Conservation (phyloP, 371 early-diverging fungal species). For the Syncephalastrum monosporum region DNA sequence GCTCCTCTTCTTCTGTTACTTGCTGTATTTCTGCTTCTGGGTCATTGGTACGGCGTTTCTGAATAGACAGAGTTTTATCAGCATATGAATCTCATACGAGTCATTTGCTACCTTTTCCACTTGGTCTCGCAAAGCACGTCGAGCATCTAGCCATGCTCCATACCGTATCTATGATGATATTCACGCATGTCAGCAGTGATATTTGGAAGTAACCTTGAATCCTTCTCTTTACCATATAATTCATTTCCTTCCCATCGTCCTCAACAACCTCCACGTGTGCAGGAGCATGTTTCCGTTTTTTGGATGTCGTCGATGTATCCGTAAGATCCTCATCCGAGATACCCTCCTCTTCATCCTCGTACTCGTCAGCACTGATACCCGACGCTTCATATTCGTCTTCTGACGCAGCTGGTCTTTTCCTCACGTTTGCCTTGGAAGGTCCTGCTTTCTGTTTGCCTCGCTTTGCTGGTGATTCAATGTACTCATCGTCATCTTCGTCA, state of each 20-base stretch:
- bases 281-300: constrained; percentile 6
- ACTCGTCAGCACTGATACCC: constrained; percentile 5
- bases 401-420: constrained; percentile 23
- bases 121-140: constrained; percentile 47
- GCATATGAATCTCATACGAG: too few relatives aligned
- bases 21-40: too few relatives aligned
- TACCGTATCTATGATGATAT: constrained; percentile 41
- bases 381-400: constrained; percentile 25
- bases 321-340: constrained; percentile 10
- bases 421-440: constrained; percentile 6
- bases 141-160: constrained; percentile 51
- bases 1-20: constrained; percentile 37
- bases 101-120: constrained; percentile 22
- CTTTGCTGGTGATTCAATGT: too few relatives aligned
- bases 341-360: constrained; percentile 21
- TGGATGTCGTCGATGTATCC: too few relatives aligned
- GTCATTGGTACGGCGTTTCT: too few relatives aligned
- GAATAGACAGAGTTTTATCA: too few relatives aligned
- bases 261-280: constrained; percentile 24
- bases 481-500: too few relatives aligned
- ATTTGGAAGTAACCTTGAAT: not conserved
- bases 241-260: constrained; percentile 65
- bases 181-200: not conserved
- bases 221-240: constrained; percentile 37
- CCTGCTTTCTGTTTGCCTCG: too few relatives aligned